phyloP scores from a whole-genome alignment of 768 basidiomycete species.

The Boletus sp. region DNA sequence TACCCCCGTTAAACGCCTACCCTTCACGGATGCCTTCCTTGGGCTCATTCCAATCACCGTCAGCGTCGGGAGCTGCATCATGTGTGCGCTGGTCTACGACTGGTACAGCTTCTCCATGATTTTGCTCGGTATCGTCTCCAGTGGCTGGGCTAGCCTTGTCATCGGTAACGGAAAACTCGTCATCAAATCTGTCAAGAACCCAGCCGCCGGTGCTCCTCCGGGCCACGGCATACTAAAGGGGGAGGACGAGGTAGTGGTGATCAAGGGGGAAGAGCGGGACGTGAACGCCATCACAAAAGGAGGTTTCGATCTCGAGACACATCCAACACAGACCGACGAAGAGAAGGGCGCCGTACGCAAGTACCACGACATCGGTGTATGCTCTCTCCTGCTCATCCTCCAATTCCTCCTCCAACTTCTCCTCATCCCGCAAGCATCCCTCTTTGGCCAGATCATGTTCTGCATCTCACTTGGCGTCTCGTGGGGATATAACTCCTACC shows the following conservation, averaged over 20 bases:
- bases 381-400: conserved; percentile 25
- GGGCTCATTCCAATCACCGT: conserved; percentile 22
- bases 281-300: conserved; percentile 32
- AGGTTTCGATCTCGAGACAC: conserved; percentile 21
- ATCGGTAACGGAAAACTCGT: conserved; percentile 26
- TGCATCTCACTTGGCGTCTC: conserved; percentile 28
- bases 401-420: conserved; percentile 35
- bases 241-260: conserved; percentile 20
- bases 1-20: neutral
- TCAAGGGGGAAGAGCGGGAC: conserved; percentile 26
- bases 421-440: conserved; percentile 30
- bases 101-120: conserved; percentile 34
- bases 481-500: conserved; percentile 34
- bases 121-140: conserved; percentile 31
- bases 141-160: conserved; percentile 23
- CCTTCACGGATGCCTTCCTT: conserved; percentile 2
- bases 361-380: conserved; percentile 23
- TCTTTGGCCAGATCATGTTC: conserved; percentile 38
- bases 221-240: conserved; percentile 30
- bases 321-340: neutral
- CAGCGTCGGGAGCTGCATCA: conserved; percentile 24
- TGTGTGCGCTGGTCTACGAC: conserved; percentile 23
- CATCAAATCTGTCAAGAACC: conserved; percentile 8
- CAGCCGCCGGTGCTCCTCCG: conserved; percentile 20
- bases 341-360: neutral